A percentile compares a stretch with the other conserved stretches of the same genome.
Conservation (phyloP, 2,329 filamentous ascomycete genomes). For the Aplosporella prunicola region DNA sequence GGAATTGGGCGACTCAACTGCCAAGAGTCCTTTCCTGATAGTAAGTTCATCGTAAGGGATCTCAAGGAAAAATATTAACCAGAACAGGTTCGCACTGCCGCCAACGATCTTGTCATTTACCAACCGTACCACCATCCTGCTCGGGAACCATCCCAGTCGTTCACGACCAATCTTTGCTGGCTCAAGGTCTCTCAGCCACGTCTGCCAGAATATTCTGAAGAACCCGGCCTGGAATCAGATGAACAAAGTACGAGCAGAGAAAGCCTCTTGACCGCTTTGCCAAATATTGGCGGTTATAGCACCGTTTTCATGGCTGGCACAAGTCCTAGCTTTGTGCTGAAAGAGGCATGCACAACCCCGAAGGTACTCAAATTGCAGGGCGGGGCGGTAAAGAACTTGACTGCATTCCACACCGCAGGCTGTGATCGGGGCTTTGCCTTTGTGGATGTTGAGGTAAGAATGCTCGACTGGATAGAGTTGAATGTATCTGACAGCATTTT, state of each 20-base stretch:
- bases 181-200: slow-evolving; percentile 62
- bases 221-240: slow-evolving; percentile 39
- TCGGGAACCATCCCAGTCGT: slow-evolving; percentile 30
- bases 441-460: slow-evolving; percentile 52
- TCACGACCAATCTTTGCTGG: slow-evolving; percentile 58
- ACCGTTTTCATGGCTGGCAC: slow-evolving; percentile 73
- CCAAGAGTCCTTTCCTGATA: slow-evolving; percentile 68
- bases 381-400: slow-evolving; percentile 59
- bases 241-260: slow-evolving; percentile 39
- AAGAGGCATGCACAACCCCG: slow-evolving; percentile 67
- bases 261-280: slow-evolving; percentile 46
- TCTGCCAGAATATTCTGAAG: slow-evolving; percentile 49
- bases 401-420: slow-evolving; percentile 63
- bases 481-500: slow-evolving; percentile 15
- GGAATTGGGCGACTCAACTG: slow-evolving; percentile 68
- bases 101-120: slow-evolving; percentile 80
- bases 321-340: slow-evolving; percentile 74
- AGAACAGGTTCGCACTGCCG: slow-evolving; percentile 60
- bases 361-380: slow-evolving; percentile 66
- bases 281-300: slow-evolving; percentile 66
- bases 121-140: slow-evolving; percentile 53
- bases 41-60: slow-evolving; percentile 51
- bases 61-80: neutral
- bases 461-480: slow-evolving; percentile 2
- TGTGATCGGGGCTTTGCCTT: slow-evolving; percentile 80